phyloP scores from a whole-genome alignment of 2,329 filamentous ascomycete species.

The Aspergillus bombycis region DNA sequence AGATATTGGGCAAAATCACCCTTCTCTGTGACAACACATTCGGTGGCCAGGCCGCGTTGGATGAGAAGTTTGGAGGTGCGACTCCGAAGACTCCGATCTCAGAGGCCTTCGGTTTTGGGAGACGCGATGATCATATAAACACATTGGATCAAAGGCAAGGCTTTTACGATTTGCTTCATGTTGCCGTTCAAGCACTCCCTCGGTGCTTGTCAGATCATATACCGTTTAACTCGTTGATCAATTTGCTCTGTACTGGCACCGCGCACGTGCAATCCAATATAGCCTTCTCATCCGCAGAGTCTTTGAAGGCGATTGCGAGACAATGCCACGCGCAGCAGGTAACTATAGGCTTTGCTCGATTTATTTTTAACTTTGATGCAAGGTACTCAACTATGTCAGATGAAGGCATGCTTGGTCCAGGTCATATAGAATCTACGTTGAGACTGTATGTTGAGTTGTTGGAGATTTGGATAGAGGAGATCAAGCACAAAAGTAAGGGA shows the following conservation, averaged over 20 bases:
- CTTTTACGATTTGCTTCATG: constrained; percentile 93
- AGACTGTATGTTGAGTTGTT: constrained; percentile 91
- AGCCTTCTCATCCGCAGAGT: constrained; percentile 87
- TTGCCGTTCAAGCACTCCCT: constrained; percentile 91
- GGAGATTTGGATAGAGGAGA: constrained; percentile 97
- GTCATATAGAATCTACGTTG: constrained; percentile 92
- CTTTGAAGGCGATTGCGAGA: constrained; percentile 89
- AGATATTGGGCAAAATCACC: constrained; percentile 93
- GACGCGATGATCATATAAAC: constrained; percentile 76
- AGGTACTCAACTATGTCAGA: constrained; percentile 98
- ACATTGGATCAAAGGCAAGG: constrained; percentile 83
- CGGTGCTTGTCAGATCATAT: constrained; percentile 91
- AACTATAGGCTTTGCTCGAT: constrained; percentile 92
- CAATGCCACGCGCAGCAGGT: constrained; percentile 94
- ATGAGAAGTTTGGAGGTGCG: constrained; percentile 88
- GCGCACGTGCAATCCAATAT: constrained; percentile 94
- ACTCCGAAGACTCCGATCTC: constrained; percentile 93
- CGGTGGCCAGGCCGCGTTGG: constrained; percentile 89
- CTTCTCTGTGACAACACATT: constrained; percentile 97
- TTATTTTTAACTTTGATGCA: constrained; percentile 98
- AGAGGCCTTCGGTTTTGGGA: constrained; percentile 88
- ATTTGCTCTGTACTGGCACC: constrained; percentile 92
- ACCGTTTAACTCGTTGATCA: constrained; percentile 90
- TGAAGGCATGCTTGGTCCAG: constrained; percentile 90
- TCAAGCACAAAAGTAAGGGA: constrained; percentile 80